Base-by-base conservation (phyloP, 2,329 filamentous ascomycete species). In the Zymoseptoria pseudotritici region DNA sequence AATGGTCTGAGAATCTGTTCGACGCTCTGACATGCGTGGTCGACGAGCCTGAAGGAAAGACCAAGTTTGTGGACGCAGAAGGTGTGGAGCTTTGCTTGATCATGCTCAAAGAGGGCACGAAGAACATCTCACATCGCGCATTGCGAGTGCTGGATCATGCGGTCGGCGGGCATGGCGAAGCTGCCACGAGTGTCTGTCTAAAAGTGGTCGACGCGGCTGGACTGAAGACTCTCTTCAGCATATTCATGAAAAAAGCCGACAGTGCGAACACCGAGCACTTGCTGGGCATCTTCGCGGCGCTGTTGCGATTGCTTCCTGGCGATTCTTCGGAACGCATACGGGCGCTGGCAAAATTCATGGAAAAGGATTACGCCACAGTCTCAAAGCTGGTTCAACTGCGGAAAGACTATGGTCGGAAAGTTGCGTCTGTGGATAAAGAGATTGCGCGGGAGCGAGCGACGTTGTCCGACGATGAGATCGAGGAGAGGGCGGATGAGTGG, bases 1-100 rank as follows among this genome's bases (percentile, higher is more conserved):
- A 99, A 76, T 97, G 90, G 72, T 89, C 95, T 71, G 91, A 96
- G 74, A 96, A 99, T 66, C 72, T 97, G 0, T 99, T 99, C 72
- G 92, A 96, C 70, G 85, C 87, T 1, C 73, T 97, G 19, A 89
- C 90, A 0, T 95, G 89, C 66, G 77, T 96, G 1, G 88, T 87
- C 0, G 89, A 96, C 67, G 88, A 91, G 60, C 73, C 80, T 0
- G 75, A 81, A 4, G 92, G 92, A 5, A 97, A 97, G 73, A 70
- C 76, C 9, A 90, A 90, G 61, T 94, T 97, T 63, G 72, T 96
- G 36, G 89, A 94, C 66, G 91, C 90, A 1, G 94, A 99, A 76
- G 94, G 94, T 46, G 83, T 96, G 10, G 94, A 99, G 72, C 82
- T 99, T 5, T 90, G 87, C 61, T 82, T 97, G 53, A 90, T 99